These are phyloP conservation scores for Pelargonium citronellum DNA, from an alignment of 441 rosid species.

Conservation along the genomic window DNA sequence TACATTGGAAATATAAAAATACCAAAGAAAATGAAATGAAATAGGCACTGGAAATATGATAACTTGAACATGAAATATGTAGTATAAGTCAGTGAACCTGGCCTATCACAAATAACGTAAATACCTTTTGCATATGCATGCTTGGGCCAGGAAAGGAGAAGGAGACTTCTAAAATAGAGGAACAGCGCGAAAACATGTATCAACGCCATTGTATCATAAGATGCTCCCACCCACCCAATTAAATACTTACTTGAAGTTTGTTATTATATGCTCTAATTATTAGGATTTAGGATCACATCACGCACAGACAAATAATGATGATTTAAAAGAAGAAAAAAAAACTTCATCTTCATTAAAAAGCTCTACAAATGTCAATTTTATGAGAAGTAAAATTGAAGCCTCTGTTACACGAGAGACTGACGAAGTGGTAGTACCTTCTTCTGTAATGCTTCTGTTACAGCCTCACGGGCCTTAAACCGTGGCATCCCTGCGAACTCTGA, in stretches of 20 bases:
- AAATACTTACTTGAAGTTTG: neutral
- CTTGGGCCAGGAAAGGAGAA: no score
- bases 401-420: neutral
- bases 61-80: neutral
- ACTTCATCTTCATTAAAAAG: no score
- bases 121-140: neutral
- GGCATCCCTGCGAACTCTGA: conserved; percentile 70
- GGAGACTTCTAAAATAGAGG: no score
- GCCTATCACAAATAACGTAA: neutral
- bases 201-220: neutral
- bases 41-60: neutral
- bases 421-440: conserved; percentile 42
- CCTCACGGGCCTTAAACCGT: conserved; percentile 81
- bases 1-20: neutral
- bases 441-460: conserved; percentile 63
- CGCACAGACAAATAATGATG: neutral
- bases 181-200: neutral
- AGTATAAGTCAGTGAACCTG: neutral
- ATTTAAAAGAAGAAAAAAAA: neutral
- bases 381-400: neutral
- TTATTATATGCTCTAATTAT: neutral
- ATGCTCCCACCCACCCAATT: neutral
- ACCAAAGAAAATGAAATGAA: neutral
- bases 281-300: neutral
- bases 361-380: no score